phyloP scores from a whole-genome alignment of 352 stramenopile species.

The Globisporangium perplexum region DNA sequence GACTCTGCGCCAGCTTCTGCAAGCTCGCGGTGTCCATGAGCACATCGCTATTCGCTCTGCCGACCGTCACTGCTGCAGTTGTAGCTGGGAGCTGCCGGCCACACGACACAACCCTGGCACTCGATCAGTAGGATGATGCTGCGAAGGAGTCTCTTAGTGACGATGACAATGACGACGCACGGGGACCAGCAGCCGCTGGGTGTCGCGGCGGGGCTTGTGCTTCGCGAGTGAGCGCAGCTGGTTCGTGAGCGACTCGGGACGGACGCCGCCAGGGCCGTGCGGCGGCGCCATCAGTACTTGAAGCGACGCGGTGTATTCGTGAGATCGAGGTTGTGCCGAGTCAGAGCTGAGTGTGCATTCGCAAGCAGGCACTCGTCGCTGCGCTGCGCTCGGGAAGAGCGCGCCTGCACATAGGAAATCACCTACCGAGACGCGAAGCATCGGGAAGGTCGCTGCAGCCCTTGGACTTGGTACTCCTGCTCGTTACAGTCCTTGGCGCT shows the following conservation, averaged over 20 bases:
- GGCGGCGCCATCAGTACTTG: background rate
- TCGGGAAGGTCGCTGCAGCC: too few relatives aligned
- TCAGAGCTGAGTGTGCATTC: too few relatives aligned
- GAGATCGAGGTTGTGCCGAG: too few relatives aligned
- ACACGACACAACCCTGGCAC: background rate
- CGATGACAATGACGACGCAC: constrained; percentile 4
- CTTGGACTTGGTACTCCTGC: too few relatives aligned
- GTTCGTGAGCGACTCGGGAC: constrained; percentile 34
- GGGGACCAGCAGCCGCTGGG: constrained; percentile 18
- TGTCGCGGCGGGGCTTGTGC: constrained; percentile 18
- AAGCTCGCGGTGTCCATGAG: constrained; percentile 14
- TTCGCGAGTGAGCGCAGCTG: constrained; percentile 31
- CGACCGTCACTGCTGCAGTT: background rate
- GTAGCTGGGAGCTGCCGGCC: background rate
- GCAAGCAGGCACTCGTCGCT: too few relatives aligned
- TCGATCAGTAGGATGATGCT: background rate
- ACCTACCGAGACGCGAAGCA: too few relatives aligned
- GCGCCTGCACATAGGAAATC: too few relatives aligned
- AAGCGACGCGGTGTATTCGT: too few relatives aligned
- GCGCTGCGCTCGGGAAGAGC: too few relatives aligned
- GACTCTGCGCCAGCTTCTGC: constrained; percentile 42
- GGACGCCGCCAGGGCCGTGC: constrained; percentile 14
- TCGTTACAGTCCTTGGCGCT: too few relatives aligned
- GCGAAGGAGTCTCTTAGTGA: background rate
- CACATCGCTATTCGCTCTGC: background rate